phyloP scores from a whole-genome alignment of 2,329 filamentous ascomycete species.

The Daldinia sp. region DNA sequence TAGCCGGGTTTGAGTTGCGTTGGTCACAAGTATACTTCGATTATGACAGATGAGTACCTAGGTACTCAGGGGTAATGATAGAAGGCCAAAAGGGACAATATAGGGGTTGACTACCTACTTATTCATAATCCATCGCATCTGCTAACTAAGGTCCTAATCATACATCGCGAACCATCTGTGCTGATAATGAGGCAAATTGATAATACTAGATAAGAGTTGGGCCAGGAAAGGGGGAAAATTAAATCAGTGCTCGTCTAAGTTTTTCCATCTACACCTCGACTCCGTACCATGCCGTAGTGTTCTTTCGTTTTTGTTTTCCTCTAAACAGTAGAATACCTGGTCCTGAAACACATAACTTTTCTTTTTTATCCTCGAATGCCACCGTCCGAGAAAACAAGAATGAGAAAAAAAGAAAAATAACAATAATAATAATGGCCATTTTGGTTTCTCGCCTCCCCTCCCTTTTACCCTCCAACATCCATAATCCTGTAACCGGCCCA shows the following conservation, averaged over 20 bases:
- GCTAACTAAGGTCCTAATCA: slow-evolving; percentile 12
- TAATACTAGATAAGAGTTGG: background rate
- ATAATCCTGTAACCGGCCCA: slow-evolving; percentile 4
- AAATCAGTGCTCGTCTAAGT: slow-evolving; percentile 28
- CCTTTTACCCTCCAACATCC: slow-evolving; percentile 8
- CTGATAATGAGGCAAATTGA: slow-evolving; percentile 5
- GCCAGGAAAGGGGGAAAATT: background rate
- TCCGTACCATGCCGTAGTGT: slow-evolving; percentile 25
- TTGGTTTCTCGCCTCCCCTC: background rate
- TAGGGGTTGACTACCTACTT: slow-evolving; percentile 11
- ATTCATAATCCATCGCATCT: slow-evolving; percentile 12
- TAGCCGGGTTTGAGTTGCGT: slow-evolving; percentile 2
- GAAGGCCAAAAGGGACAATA: background rate
- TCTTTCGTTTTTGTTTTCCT: slow-evolving; percentile 22
- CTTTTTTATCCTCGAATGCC: slow-evolving; percentile 24
- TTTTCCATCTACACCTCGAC: slow-evolving; percentile 18
- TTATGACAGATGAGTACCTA: slow-evolving; percentile 19
- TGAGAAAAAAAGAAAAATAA: slow-evolving; percentile 4
- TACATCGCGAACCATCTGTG: slow-evolving; percentile 13
- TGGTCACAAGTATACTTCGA: slow-evolving; percentile 26
- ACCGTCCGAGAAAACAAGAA: slow-evolving; percentile 9
- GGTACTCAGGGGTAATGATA: slow-evolving; percentile 8
- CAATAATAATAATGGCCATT: slow-evolving; percentile 4
- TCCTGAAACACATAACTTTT: slow-evolving; percentile 16
- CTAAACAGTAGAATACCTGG: slow-evolving; percentile 23